Conservation (phyloP, 148 eudicot genomes). For the Silene conica region DNA sequence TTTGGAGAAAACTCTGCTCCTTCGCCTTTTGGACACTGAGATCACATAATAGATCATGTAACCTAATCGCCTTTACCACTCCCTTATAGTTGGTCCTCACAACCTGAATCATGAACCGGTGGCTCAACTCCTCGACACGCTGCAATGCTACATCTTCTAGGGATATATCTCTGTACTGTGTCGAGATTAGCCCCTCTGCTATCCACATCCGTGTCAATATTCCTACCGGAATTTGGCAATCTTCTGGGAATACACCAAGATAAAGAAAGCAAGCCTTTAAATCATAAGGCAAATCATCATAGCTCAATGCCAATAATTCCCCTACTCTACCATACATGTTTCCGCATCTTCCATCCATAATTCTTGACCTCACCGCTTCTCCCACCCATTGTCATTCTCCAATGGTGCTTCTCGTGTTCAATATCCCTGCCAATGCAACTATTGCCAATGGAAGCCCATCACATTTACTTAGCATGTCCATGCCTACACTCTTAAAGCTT, state of each 20-base stretch:
- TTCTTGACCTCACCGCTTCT: conserved; percentile 2
- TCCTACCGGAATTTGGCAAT: conserved; percentile 7
- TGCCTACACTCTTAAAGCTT: conserved; percentile 25
- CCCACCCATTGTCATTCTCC: conserved; percentile 16
- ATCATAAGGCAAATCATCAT: conserved; percentile 18
- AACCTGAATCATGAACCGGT: conserved; percentile 17
- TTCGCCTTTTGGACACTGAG: conserved; percentile 19
- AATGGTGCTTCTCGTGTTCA: conserved; percentile 12
- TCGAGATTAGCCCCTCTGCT: conserved; percentile 24
- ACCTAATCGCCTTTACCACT: not conserved
- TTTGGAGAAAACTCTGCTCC: conserved; percentile 11
- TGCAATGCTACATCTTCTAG: conserved; percentile 20
- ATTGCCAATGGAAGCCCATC: conserved; percentile 39
- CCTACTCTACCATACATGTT: conserved; percentile 13
- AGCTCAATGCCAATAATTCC: conserved; percentile 16
- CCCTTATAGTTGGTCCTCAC: conserved; percentile 8
- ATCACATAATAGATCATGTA: conserved; percentile 24
- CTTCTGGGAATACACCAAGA: conserved; percentile 26
- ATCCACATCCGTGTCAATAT: conserved; percentile 21
- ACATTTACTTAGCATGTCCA: conserved; percentile 29
- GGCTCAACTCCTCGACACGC: conserved; percentile 19
- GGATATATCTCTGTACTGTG: not conserved
- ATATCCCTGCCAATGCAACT: conserved; percentile 31
- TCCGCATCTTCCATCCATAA: conserved; percentile 6
- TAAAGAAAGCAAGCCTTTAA: conserved; percentile 27